phyloP scores from a whole-genome alignment of 306 rosid genomes.

The Prunus padus region DNA sequence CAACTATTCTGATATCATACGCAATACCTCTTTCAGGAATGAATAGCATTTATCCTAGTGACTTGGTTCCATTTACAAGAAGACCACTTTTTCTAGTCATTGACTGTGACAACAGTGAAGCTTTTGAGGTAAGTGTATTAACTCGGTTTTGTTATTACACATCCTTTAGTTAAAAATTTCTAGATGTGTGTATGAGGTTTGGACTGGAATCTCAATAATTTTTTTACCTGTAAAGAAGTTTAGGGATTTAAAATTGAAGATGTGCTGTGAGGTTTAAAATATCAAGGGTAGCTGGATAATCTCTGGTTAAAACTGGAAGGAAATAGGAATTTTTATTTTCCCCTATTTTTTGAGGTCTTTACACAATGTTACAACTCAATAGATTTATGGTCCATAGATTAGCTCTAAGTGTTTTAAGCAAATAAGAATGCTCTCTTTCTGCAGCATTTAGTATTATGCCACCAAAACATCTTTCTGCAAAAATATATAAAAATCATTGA shows the following conservation, averaged over 20 bases:
- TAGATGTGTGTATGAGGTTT: neutral
- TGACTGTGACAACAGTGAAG: conserved; percentile 75
- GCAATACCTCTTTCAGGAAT: conserved; percentile 55
- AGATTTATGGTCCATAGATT: neutral
- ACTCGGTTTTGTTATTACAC: neutral
- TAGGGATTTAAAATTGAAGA: neutral
- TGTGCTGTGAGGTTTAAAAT: neutral
- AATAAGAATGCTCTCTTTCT: neutral
- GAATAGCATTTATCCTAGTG: conserved; percentile 78
- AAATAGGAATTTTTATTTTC: neutral
- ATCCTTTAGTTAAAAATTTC: neutral
- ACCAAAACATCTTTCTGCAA: neutral
- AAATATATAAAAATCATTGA: neutral
- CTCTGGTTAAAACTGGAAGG: neutral
- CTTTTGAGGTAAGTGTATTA: conserved; percentile 72
- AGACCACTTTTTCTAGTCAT: conserved; percentile 83
- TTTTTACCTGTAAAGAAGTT: neutral
- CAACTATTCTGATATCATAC: conserved; percentile 30
- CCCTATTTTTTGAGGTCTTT: neutral
- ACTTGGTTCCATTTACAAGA: conserved; percentile 87
- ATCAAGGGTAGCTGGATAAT: neutral
- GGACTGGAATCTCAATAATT: neutral
- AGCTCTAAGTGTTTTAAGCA: neutral
- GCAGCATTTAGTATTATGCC: neutral
- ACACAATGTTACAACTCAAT: neutral